phyloP scores from a whole-genome alignment of 2,329 filamentous ascomycete genomes.

The Clathrospora elynae region DNA sequence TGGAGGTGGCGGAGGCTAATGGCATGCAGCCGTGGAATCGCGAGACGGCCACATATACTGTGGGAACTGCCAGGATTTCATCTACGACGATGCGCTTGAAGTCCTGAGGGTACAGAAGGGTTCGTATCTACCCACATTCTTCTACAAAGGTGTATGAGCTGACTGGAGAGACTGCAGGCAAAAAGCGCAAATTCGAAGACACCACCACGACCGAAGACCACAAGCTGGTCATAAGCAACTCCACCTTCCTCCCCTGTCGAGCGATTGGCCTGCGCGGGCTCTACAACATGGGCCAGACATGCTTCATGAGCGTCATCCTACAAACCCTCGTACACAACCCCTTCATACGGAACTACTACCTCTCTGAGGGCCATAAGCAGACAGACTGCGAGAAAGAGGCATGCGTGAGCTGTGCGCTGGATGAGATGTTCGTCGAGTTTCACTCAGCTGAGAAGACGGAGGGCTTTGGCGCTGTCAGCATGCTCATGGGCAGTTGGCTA shows the following conservation, averaged over 20 bases:
- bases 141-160: constrained; percentile 2
- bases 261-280: constrained; percentile 88
- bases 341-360: constrained; percentile 86
- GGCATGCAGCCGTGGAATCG: constrained; percentile 73
- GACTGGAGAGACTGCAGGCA: constrained; percentile 49
- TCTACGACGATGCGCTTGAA: constrained; percentile 82
- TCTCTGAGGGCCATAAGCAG: constrained; percentile 84
- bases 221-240: constrained; percentile 77
- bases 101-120: constrained; percentile 73
- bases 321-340: constrained; percentile 95
- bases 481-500: constrained; percentile 89
- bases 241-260: constrained; percentile 77
- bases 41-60: constrained; percentile 76
- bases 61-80: constrained; percentile 79
- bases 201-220: constrained; percentile 67
- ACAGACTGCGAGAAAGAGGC: constrained; percentile 68
- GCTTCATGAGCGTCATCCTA: constrained; percentile 95
- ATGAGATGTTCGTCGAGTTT: constrained; percentile 68
- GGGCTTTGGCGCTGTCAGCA: constrained; percentile 86
- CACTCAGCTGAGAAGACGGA: constrained; percentile 78
- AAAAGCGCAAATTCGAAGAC: constrained; percentile 80
- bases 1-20: constrained; percentile 20
- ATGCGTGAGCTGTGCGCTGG: constrained; percentile 65
- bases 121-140: constrained; percentile 46
- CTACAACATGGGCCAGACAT: constrained; percentile 98